Conservation (phyloP, 805 yeast species). For the Nakazawaea pomicola region DNA sequence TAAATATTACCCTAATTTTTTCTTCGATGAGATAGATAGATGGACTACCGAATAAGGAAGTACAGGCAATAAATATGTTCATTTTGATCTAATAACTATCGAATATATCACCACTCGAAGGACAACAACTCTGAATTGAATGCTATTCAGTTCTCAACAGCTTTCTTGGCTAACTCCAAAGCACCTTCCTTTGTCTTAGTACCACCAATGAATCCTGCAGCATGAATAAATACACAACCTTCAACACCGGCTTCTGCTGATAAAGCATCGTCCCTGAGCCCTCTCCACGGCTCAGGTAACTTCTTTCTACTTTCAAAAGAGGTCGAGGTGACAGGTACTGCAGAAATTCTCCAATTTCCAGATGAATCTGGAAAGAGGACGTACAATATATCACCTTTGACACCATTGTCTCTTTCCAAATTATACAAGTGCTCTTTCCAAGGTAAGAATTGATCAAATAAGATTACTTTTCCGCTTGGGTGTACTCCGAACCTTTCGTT, state of each 20-base stretch:
- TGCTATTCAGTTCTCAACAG: slow-evolving; percentile 18
- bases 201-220: slow-evolving; percentile 97
- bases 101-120: too few relatives aligned
- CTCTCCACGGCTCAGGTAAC: slow-evolving; percentile 90
- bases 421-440: slow-evolving; percentile 92
- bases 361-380: slow-evolving; percentile 78
- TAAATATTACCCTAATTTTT: too few relatives aligned
- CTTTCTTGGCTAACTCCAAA: slow-evolving; percentile 58
- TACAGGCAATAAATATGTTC: too few relatives aligned
- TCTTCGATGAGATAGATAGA: too few relatives aligned
- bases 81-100: too few relatives aligned
- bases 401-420: slow-evolving; percentile 57
- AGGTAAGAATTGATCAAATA: slow-evolving; percentile 75
- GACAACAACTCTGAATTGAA: too few relatives aligned
- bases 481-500: slow-evolving; percentile 55
- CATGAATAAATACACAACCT: slow-evolving; percentile 89
- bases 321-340: slow-evolving; percentile 76
- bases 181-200: slow-evolving; percentile 77
- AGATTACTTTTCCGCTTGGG: slow-evolving; percentile 64
- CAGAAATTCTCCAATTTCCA: slow-evolving; percentile 78
- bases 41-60: too few relatives aligned
- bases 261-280: slow-evolving; percentile 85
- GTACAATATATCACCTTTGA: slow-evolving; percentile 57
- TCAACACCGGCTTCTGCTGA: slow-evolving; percentile 71
- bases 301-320: slow-evolving; percentile 85